Evolutionary conservation across 2,329 filamentous ascomycete species (phyloP), one percentile per base, ranked within the genome.

Genomic region (Colletotrichum neosansevieriae): DNA sequence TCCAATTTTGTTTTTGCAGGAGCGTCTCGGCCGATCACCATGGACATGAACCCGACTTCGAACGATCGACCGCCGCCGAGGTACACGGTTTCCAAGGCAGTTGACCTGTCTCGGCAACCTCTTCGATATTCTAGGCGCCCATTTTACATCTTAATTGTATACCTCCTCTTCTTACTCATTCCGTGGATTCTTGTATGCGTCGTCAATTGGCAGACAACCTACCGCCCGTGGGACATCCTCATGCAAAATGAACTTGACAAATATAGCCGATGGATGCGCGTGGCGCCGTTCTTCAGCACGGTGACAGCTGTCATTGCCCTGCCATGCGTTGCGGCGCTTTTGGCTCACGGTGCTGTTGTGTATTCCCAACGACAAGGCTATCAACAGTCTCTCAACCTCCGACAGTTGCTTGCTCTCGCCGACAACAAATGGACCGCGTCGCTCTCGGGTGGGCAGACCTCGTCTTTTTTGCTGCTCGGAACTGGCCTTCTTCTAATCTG

Each of bases 131-230:
- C 60, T 17, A 40, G 50, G 24, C 69, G 65, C 36, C 69, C 69
- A 19, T 13, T 70, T 9, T 66, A 66, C 47, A 66, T 70, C 13
- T 40, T 69, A n/a, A 32, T 54, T 29, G 38, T 50, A 17, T 70
- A 70, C 50, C 40, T 69, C 10, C 19, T 69, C n/a, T 24, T 70
- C 0, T 24, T 70, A 19, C 19, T 70, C 13, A 34, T 50, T 11
- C 69, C 69, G n/a, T 70, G 69, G 69, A 42, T 66, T 15, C 49
- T 54, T 36, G 24, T 69, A 4, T 69, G 66, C 17, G 34, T 70
- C 13, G 51, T 70, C 49, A 69, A 61, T 24, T 42, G 19, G 13
- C 56, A 44, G 21, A 69, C 53, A 32, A 60, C 66, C 7, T 40
- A 51, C 10, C 64, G 68, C 44, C 47, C 54, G 7, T 60, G 24